A percentile compares a stretch with the other conserved stretches of the same genome.
phyloP scores from a whole-genome alignment of 2,329 filamentous ascomycete genomes.

The Paraconiothyrium sp. region DNA sequence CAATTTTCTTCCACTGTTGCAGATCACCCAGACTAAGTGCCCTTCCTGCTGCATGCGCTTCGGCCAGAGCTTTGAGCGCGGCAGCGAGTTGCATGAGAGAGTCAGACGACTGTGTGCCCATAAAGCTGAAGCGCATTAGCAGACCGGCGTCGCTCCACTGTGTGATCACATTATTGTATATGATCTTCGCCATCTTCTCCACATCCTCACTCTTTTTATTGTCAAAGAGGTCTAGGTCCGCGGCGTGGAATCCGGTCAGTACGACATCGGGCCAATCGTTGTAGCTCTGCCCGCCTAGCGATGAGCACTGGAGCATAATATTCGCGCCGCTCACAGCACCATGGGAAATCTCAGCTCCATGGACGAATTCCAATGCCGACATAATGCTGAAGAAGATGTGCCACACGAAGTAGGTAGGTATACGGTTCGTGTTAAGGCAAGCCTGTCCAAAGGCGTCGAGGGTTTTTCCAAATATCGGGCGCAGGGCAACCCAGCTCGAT shows the following conservation, averaged over 20 bases:
- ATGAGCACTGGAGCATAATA: conserved; percentile 21
- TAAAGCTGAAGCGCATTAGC: not conserved
- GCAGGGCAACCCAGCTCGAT: conserved; percentile 18
- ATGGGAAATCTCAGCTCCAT: conserved; percentile 18
- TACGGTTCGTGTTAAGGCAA: not conserved
- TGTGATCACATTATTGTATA: conserved; percentile 15
- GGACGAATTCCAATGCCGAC: conserved; percentile 16
- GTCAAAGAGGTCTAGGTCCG: not conserved
- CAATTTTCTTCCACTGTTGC: conserved; percentile 7
- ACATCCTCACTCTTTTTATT: conserved; percentile 13
- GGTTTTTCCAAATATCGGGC: conserved; percentile 23
- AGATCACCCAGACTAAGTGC: not conserved
- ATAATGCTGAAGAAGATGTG: conserved; percentile 26
- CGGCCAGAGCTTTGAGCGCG: not conserved
- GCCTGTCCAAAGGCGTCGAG: conserved; percentile 20
- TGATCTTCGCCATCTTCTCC: conserved; percentile 9
- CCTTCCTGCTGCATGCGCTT: not conserved
- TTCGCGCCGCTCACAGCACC: conserved; percentile 14
- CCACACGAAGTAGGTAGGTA: conserved; percentile 25
- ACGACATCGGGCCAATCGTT: conserved; percentile 25
- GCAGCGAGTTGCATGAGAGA: conserved; percentile 6
- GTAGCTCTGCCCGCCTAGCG: conserved; percentile 17
- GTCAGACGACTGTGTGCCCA: not conserved
- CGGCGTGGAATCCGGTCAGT: conserved; percentile 19
- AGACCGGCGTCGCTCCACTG: conserved; percentile 18